phyloP scores from a whole-genome alignment of 257 asterid species.

The Jacaranda mimosifolia region DNA sequence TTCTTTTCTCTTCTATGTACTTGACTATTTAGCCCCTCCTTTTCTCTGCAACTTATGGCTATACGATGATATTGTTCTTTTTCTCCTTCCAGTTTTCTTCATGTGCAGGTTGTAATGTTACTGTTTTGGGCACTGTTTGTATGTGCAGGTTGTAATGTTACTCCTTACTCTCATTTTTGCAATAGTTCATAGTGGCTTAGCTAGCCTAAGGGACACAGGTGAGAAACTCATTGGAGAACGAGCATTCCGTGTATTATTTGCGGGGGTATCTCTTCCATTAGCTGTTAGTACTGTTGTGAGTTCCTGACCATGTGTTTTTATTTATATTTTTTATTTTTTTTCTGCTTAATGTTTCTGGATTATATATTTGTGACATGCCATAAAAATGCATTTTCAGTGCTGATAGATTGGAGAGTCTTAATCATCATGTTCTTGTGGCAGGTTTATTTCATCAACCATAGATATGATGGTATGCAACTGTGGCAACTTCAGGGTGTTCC shows the following conservation, averaged over 20 bases:
- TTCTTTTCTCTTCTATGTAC: background rate
- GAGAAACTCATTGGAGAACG: slow-evolving; percentile 97
- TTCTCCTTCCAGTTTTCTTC: slow-evolving; percentile 4
- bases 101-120: no score
- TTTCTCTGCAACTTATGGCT: no score
- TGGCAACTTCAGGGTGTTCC: slow-evolving; percentile 92
- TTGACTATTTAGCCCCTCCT: background rate
- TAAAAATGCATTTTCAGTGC: background rate
- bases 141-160: slow-evolving; percentile 80
- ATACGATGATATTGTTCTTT: background rate
- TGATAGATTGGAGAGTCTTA: slow-evolving; percentile 19
- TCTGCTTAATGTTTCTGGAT: background rate
- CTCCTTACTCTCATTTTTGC: slow-evolving; percentile 80
- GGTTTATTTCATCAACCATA: slow-evolving; percentile 96
- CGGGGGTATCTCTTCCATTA: slow-evolving; percentile 91
- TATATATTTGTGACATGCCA: background rate
- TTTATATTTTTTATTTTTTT: background rate
- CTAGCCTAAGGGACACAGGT: slow-evolving; percentile 94
- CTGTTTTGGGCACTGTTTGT: slow-evolving; percentile 20
- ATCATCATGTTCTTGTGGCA: slow-evolving; percentile 39
- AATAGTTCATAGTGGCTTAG: slow-evolving; percentile 93
- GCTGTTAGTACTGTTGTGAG: slow-evolving; percentile 95
- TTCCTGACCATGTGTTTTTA: slow-evolving; percentile 40
- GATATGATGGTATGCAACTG: slow-evolving; percentile 94
- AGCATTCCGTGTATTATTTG: slow-evolving; percentile 95